Conservation (phyloP, 2,329 filamentous ascomycete genomes). For the Arthrobotrys sinensis region DNA sequence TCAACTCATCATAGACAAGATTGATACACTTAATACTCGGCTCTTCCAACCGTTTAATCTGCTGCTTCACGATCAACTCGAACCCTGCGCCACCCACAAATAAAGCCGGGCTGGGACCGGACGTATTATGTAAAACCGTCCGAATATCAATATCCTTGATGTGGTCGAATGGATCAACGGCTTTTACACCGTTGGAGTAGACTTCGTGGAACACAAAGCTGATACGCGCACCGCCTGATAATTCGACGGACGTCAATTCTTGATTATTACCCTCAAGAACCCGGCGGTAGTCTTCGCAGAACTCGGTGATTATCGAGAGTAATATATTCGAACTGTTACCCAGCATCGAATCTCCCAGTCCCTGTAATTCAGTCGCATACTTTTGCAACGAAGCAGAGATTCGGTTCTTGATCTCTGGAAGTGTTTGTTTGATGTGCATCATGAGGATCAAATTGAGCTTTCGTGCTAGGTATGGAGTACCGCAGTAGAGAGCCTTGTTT, state of each 20-base stretch:
- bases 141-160: constrained; percentile 98
- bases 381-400: constrained; percentile 95
- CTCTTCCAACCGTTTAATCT: constrained; percentile 96
- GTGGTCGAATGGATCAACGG: constrained; percentile 95
- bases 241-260: constrained; percentile 91
- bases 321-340: constrained; percentile 97
- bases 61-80: constrained; percentile 97
- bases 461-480: constrained; percentile 94
- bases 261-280: constrained; percentile 97
- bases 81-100: constrained; percentile 99
- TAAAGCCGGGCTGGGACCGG: constrained; percentile 94
- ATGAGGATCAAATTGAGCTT: constrained; percentile 99
- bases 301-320: constrained; percentile 98
- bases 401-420: constrained; percentile 97
- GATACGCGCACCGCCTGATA: constrained; percentile 97
- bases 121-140: constrained; percentile 98
- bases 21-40: constrained; percentile 98
- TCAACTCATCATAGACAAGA: constrained; percentile 95
- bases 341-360: constrained; percentile 92
- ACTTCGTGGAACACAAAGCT: constrained; percentile 99
- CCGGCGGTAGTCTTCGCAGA: constrained; percentile 96
- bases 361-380: constrained; percentile 84
- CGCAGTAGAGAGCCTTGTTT: constrained; percentile 98
- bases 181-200: constrained; percentile 97
- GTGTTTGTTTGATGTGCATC: constrained; percentile 99